A percentile compares a stretch with the other conserved stretches of the same genome.
phyloP scores from a whole-genome alignment of 148 eudicot species.

The Rhododendron kiyosumense region DNA sequence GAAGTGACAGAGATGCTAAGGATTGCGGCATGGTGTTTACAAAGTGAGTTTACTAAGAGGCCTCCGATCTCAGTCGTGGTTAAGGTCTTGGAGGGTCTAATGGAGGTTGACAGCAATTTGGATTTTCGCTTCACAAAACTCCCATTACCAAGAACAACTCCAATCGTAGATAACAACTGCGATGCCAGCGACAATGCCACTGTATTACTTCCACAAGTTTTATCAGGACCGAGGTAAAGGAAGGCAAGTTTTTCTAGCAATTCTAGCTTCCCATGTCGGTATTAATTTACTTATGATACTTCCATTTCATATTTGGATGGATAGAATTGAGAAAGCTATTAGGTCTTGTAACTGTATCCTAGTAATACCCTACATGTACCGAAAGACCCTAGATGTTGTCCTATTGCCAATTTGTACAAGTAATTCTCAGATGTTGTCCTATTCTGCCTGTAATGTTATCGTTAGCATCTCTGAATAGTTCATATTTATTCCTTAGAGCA shows the following conservation, averaged over 20 bases:
- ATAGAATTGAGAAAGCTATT: too few relatives aligned
- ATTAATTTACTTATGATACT: not conserved
- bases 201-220: not conserved
- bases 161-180: not conserved
- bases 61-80: conserved; percentile 8
- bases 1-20: not conserved
- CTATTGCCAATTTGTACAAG: not conserved
- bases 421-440: not conserved
- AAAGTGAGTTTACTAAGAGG: not conserved
- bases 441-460: not conserved
- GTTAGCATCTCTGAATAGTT: too few relatives aligned
- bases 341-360: too few relatives aligned
- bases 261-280: not conserved
- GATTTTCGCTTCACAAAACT: not conserved
- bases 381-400: too few relatives aligned
- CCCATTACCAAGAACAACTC: not conserved
- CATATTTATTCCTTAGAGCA: not conserved
- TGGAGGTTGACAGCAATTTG: not conserved
- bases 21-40: conserved; percentile 6
- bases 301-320: not conserved
- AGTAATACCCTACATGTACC: too few relatives aligned
- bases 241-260: not conserved
- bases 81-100: not conserved
- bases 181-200: not conserved
- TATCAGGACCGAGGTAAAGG: not conserved